Evolutionary conservation across 306 rosid species (phyloP).

Genomic region (Biancaea sappan): DNA sequence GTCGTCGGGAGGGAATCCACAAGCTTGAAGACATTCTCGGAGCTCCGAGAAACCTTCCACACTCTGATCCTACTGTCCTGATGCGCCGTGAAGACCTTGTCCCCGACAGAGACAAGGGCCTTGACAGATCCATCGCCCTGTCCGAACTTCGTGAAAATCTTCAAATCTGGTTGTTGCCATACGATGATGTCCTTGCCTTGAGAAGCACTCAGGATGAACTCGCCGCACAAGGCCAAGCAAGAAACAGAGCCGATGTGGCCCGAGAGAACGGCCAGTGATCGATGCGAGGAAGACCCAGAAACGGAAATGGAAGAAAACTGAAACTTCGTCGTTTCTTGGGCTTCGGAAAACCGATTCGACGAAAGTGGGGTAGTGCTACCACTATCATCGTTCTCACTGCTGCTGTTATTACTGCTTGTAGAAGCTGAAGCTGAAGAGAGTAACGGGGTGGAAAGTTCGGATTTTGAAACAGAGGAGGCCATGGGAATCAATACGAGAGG

Average conservation of each 20-base stretch:
- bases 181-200: conserved; percentile 24
- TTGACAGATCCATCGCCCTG: conserved; percentile 90
- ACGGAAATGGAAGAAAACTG: conserved; percentile 27
- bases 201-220: conserved; percentile 70
- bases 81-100: conserved; percentile 83
- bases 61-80: conserved; percentile 91
- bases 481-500: conserved; percentile 21
- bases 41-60: conserved; percentile 86
- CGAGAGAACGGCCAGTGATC: conserved; percentile 71
- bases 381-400: conserved; percentile 50
- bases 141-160: conserved; percentile 73
- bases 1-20: conserved; percentile 80
- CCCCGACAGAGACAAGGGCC: conserved; percentile 69
- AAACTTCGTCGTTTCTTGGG: conserved; percentile 13
- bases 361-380: conserved; percentile 34
- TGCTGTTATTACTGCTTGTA: conserved; percentile 14
- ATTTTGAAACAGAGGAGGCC: conserved; percentile 23
- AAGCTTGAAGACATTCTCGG: conserved; percentile 75
- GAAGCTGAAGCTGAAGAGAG: conserved; percentile 39
- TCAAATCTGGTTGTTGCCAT: conserved; percentile 95
- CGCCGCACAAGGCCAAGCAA: conserved; percentile 83
- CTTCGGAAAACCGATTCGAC: conserved; percentile 38
- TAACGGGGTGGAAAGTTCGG: conserved; percentile 48
- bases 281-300: conserved; percentile 49
- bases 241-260: conserved; percentile 84